Evolutionary conservation across 1,284 basidiomycete genomes (phyloP).

Genomic region (Neolentinus lepideus): DNA sequence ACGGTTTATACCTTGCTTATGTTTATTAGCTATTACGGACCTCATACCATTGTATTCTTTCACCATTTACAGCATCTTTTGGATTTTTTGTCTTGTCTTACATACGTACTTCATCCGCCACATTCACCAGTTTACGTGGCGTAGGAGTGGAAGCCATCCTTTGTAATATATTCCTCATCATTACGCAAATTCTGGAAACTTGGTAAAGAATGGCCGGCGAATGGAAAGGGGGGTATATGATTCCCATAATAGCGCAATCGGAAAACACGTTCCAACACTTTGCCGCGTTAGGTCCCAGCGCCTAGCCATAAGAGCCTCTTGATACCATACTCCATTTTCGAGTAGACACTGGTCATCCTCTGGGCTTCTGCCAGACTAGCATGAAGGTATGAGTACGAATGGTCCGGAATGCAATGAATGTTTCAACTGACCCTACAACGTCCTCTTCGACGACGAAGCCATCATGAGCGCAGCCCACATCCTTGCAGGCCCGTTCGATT

Average conservation of each 20-base stretch:
- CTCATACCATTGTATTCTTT: constrained; percentile 1
- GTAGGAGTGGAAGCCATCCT: background rate
- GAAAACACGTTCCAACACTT: no score
- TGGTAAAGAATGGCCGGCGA: no score
- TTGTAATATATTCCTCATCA: background rate
- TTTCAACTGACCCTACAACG: constrained; percentile 63
- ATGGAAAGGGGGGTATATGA: no score
- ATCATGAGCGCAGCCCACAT: constrained; percentile 41
- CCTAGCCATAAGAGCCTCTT: constrained; percentile 86
- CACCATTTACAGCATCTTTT: background rate
- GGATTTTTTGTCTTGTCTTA: background rate
- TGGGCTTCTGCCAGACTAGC: constrained; percentile 73
- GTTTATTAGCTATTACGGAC: background rate
- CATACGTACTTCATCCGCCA: background rate
- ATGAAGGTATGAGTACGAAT: constrained; percentile 5
- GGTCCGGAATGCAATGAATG: constrained; percentile 3
- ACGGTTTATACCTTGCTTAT: constrained; percentile 1
- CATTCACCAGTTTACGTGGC: background rate
- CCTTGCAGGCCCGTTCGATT: constrained; percentile 62
- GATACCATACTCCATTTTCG: constrained; percentile 87
- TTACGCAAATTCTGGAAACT: background rate
- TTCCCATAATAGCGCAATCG: no score
- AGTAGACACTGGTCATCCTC: constrained; percentile 73
- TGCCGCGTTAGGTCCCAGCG: constrained; percentile 27
- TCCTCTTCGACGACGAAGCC: constrained; percentile 61